Base-by-base conservation (phyloP, 495 filamentous ascomycete genomes). In the Symbiotaphrina buchneri region DNA sequence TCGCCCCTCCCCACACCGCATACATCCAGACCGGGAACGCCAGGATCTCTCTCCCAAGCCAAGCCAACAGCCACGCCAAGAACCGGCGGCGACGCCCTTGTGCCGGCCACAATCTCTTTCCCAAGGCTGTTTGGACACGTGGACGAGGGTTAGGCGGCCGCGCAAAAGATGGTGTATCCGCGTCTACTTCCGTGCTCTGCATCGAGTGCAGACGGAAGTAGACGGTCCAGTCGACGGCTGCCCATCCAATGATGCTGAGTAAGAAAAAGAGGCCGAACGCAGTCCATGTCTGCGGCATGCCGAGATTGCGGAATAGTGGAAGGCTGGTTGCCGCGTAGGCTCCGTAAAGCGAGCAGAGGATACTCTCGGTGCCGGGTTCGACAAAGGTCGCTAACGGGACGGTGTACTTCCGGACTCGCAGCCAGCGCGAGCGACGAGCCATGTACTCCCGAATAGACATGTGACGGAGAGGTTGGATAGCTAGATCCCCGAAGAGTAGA, bases 321-420 rank as follows among this genome's bases (percentile, higher is more conserved):
- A 91, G 43, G 0, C 73, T 79, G 0, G 77, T 91, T 14, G 79
- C 37, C 0, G 68, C 82, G 47, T 69, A 93, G 0, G 77, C 66
- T 17, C 83, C 70, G 43, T 91, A 78, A 2, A 72, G 45, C 10
- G 70, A 80, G 48, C 81, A 87, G 0, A 93, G 43, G 8, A 95
- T 53, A n/a, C 71, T 75, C 51, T 95, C 90, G 2, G 87, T 87
- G 2, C 81, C 83, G 0, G 84, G 85, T 41, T 99, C 90, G n/a
- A 93, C 74, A 1, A 94, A 54, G 0, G 90, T 94, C 0, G 90
- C 90, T 0, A 74, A 57, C 11, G 76, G 56, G 19, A 94, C 85
- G 4, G 84, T 93, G 58, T 79, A 99, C 46, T 95, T 99, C 19
- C 90, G 61, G 3, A 92, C 90, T 0, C 90, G 68, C 11, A 94